Evolutionary conservation across 352 stramenopile genomes (phyloP), one percentile per base, ranked within the genome.

Genomic region (Globisporangium spiculum): DNA sequence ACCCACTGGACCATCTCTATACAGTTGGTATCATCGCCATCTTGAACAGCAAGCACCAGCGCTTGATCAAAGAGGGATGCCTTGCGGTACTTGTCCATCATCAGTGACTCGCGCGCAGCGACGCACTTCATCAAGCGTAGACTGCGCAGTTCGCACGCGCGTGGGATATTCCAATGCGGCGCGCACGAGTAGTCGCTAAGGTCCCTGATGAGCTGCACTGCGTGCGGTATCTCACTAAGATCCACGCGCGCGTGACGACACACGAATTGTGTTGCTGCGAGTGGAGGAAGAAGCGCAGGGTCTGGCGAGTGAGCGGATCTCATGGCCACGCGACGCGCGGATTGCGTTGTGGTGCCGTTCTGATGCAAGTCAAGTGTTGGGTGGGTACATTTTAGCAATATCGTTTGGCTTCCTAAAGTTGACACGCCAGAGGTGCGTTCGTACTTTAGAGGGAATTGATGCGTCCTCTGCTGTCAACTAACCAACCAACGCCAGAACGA

Each of bases 141-240:
- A 20, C 53, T n/a, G 7, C 36, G 16, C 24, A 32, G 34, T 36
- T 61, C 34, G 10, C 52, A 41, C 1, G 62, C 62, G 18, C 34
- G 62, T 36, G 62, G 62, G 12, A 61, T 30, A 14, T 7, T 62
- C 52, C 53, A 54, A 52, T 34, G 26, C 18, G 62, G 34, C 34
- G 18, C 26, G 14, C 10, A 10, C 2, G 62, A 22, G 52, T 20
- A 62, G 62, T 67, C 52, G 12, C 8, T 22, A 38, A 61, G 62
- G 62, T 67, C 62, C 22, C 62, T 67, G 62, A 67, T 67, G 62
- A 67, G 52, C 34, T 67, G 30, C 4, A 55, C 34, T n/a, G 30
- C 36, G 6, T 67, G 52, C 22, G 22, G 34, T 4, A 67, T 4
- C 1, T 52, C 62, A 3, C 18, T 5, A 12, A 67, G 10, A 7